Evolutionary conservation across 2,329 filamentous ascomycete genomes (phyloP).

Genomic region (Colletotrichum acutatum): DNA sequence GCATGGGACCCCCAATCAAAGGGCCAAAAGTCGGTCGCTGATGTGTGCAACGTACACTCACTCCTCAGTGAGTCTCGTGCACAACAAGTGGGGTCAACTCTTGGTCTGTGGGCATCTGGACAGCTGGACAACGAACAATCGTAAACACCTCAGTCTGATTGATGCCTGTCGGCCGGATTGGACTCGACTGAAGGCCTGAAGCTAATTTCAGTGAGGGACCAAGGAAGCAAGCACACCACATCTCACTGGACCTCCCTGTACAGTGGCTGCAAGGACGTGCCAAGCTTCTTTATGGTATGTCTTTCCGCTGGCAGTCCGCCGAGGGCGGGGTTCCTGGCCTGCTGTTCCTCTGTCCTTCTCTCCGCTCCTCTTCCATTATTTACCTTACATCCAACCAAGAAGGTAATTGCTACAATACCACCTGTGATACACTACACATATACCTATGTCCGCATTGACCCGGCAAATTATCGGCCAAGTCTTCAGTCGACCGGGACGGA

Average conservation of each 20-base stretch:
- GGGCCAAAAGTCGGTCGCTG: conserved; percentile 49
- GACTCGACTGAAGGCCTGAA: conserved; percentile 1
- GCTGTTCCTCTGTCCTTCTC: not conserved
- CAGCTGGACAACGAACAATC: not conserved
- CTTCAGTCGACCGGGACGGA: not conserved
- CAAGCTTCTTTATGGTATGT: not conserved
- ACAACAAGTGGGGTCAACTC: conserved; percentile 46
- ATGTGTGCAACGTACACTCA: too few relatives aligned
- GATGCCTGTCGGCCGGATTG: conserved; percentile 21
- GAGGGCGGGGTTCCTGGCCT: conserved; percentile 29
- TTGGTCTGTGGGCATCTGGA: not conserved
- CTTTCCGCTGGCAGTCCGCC: not conserved
- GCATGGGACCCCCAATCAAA: conserved; percentile 36
- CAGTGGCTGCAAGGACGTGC: not conserved
- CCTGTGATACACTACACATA: too few relatives aligned
- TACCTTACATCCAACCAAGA: too few relatives aligned
- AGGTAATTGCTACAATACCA: too few relatives aligned
- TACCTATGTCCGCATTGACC: not conserved
- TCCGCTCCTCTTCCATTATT: not conserved
- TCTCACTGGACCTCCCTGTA: not conserved
- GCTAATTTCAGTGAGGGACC: conserved; percentile 28
- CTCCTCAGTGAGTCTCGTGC: not conserved
- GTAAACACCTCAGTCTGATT: conserved; percentile 44
- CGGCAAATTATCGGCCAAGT: conserved; percentile 30
- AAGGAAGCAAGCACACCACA: not conserved